Conservation (phyloP, 345 rosid genomes). For the Populus alba region DNA sequence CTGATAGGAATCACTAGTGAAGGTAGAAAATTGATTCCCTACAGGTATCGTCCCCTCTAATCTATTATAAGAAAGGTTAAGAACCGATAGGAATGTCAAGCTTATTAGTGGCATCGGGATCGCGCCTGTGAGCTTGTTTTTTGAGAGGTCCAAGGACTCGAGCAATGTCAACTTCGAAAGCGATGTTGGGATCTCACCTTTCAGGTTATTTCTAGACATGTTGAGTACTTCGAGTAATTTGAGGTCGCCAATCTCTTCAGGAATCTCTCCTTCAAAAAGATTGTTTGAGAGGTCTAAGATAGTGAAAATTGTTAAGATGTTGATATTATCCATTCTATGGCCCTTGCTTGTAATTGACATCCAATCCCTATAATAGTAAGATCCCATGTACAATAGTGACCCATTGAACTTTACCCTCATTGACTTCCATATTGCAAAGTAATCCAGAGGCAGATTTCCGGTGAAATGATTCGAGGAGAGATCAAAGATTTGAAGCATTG, state of each 20-base stretch:
- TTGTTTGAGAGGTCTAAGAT: not conserved
- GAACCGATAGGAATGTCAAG: not conserved
- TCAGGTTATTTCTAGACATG: not conserved
- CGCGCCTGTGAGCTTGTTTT: not conserved
- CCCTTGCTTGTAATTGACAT: not conserved
- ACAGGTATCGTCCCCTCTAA: no score
- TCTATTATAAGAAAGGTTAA: not conserved
- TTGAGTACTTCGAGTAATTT: not conserved
- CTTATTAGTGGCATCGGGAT: not conserved
- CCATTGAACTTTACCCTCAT: not conserved
- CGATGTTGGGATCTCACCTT: not conserved
- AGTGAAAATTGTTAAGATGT: not conserved
- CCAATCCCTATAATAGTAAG: not conserved
- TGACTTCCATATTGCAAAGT: not conserved
- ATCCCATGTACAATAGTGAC: not conserved
- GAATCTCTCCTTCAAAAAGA: not conserved
- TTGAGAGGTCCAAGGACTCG: not conserved
- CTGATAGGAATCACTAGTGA: not conserved
- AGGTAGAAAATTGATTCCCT: not conserved
- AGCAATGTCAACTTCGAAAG: not conserved
- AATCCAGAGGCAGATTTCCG: not conserved
- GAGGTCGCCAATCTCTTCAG: not conserved
- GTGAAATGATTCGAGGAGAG: not conserved
- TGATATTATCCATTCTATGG: not conserved
- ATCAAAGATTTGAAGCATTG: not conserved